Conservation (phyloP, 176 grass and related monocot genomes). For the Paspalum notatum region DNA sequence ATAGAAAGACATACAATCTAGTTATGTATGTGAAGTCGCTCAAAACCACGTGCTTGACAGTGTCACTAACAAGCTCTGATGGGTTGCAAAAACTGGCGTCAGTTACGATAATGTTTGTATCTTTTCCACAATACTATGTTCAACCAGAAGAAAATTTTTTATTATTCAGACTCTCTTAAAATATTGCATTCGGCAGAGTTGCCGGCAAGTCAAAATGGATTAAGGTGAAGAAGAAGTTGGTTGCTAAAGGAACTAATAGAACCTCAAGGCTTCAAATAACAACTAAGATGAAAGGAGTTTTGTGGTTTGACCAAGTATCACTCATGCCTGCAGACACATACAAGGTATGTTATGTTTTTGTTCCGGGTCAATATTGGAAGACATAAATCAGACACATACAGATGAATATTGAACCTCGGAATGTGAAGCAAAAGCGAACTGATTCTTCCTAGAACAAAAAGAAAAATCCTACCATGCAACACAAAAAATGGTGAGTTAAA, state of each 20-base stretch:
- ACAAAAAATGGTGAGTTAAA: too few relatives aligned
- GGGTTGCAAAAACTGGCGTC: constrained; percentile 63
- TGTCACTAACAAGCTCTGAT: constrained; percentile 67
- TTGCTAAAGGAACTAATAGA: constrained; percentile 44
- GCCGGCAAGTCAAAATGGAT: constrained; percentile 29
- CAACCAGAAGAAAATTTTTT: neutral
- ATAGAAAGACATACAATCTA: constrained; percentile 73
- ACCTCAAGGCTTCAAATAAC: constrained; percentile 50
- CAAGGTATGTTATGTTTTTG: constrained; percentile 32
- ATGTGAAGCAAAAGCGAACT: neutral
- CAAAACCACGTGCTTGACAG: constrained; percentile 43
- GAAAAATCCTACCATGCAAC: too few relatives aligned
- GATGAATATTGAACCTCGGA: constrained; percentile 31
- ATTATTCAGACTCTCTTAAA: neutral
- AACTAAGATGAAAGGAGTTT: constrained; percentile 41
- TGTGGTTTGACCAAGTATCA: constrained; percentile 65
- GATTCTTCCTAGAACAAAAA: constrained; percentile 42
- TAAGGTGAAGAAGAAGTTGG: constrained; percentile 39
- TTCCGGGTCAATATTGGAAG: neutral
- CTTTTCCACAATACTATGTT: constrained; percentile 3
- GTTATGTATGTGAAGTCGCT: constrained; percentile 65
- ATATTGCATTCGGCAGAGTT: constrained; percentile 27
- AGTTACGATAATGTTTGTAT: constrained; percentile 53
- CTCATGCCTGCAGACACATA: constrained; percentile 59
- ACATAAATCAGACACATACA: neutral